Conservation (phyloP, 75 land plant species). For the Selaginella moellendorffii region DNA sequence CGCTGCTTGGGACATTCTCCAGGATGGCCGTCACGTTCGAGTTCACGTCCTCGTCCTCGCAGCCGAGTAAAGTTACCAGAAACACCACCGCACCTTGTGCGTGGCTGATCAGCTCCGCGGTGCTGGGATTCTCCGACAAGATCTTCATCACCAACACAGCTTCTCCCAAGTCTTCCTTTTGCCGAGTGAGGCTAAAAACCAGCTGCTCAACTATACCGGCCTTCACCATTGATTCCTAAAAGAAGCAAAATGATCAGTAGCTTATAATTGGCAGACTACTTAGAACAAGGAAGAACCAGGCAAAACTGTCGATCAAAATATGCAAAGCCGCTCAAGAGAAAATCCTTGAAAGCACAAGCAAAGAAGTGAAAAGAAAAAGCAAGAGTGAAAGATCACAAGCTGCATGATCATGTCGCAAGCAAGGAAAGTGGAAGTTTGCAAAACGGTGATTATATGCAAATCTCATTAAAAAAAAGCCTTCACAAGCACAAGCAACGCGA, state of each 20-base stretch:
- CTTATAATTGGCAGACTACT: too few species aligned
- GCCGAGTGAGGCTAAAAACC: slow-evolving; percentile 26
- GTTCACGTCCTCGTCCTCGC: slow-evolving; percentile 16
- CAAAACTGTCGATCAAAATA: too few species aligned
- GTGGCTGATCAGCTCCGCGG: slow-evolving; percentile 23
- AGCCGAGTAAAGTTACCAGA: slow-evolving; percentile 26
- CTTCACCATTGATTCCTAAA: slow-evolving; percentile 21
- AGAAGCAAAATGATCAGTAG: background rate
- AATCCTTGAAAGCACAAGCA: too few species aligned
- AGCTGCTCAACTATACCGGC: slow-evolving; percentile 26
- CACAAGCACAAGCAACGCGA: too few species aligned
- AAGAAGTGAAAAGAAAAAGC: background rate
- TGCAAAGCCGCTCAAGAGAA: too few species aligned
- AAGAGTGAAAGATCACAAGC: background rate
- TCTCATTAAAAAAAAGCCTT: background rate
- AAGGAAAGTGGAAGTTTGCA: too few species aligned
- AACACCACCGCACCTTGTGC: slow-evolving; percentile 31
- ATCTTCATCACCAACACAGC: slow-evolving; percentile 23
- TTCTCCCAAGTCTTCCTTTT: slow-evolving; percentile 24
- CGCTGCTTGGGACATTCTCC: slow-evolving; percentile 23
- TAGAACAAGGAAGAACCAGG: too few species aligned
- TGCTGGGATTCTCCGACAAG: slow-evolving; percentile 21
- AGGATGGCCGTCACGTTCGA: slow-evolving; percentile 20
- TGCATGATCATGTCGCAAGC: too few species aligned
- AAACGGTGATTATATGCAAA: too few species aligned